Evolutionary conservation across 1,139 yeast species (phyloP).

Genomic region (Yamadazyma triangularis): DNA sequence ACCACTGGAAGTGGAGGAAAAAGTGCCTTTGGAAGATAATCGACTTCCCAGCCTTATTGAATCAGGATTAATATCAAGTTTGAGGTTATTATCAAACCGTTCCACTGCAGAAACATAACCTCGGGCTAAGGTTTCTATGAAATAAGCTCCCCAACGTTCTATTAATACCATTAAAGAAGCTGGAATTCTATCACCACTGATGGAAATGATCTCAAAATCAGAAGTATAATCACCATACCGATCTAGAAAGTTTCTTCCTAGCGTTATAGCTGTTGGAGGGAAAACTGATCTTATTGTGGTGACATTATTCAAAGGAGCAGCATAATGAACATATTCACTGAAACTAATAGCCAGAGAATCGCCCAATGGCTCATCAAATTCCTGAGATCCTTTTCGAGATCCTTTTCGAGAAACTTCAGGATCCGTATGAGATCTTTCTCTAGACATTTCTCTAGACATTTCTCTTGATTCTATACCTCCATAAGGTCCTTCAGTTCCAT

Average conservation of each 20-base stretch:
- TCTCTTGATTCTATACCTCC: not conserved
- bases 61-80: slow-evolving; percentile 18
- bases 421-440: slow-evolving; percentile 14
- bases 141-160: slow-evolving; percentile 73
- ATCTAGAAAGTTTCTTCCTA: slow-evolving; percentile 71
- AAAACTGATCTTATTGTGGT: slow-evolving; percentile 65
- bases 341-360: slow-evolving; percentile 38
- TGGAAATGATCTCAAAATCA: slow-evolving; percentile 66
- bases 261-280: slow-evolving; percentile 71
- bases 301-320: slow-evolving; percentile 64
- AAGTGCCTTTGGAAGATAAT: slow-evolving; percentile 4
- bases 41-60: too few species aligned
- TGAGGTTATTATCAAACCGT: slow-evolving; percentile 36
- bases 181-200: slow-evolving; percentile 62
- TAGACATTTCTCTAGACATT: not conserved
- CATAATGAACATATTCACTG: slow-evolving; percentile 70
- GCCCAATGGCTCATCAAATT: slow-evolving; percentile 14
- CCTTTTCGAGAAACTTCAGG: slow-evolving; percentile 10
- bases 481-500: slow-evolving; percentile 3
- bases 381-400: slow-evolving; percentile 11
- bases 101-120: slow-evolving; percentile 60
- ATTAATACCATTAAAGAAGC: slow-evolving; percentile 56
- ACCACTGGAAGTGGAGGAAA: slow-evolving; percentile 4
- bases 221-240: slow-evolving; percentile 59
- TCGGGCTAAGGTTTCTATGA: slow-evolving; percentile 54